Conservation (phyloP, 2,329 filamentous ascomycete species). For the Ophiosphaerella herpotricha region DNA sequence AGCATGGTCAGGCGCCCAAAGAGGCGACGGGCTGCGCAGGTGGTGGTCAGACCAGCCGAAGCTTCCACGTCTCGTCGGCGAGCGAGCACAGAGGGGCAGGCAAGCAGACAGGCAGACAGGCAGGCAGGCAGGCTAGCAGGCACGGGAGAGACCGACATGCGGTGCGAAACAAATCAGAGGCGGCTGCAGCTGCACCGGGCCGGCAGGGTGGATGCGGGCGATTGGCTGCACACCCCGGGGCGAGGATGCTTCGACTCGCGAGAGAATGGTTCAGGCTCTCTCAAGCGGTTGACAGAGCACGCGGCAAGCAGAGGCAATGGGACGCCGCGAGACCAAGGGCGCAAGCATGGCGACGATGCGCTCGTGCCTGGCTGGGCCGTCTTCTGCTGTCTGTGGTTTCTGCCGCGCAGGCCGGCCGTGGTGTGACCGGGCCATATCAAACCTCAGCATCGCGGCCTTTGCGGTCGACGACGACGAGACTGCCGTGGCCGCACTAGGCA, state of each 20-base stretch:
- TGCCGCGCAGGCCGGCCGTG: too few species aligned
- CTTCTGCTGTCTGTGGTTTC: too few species aligned
- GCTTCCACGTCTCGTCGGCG: slow-evolving; percentile 19
- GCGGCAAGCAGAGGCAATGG: background rate
- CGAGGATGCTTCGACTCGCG: slow-evolving; percentile 15
- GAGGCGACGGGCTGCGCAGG: slow-evolving; percentile 1
- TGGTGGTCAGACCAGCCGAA: slow-evolving; percentile 20
- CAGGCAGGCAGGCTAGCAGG: background rate
- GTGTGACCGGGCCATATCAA: slow-evolving; percentile 7
- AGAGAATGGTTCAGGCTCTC: slow-evolving; percentile 17
- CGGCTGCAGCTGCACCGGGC: slow-evolving; percentile 14
- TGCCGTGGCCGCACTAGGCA: slow-evolving; percentile 32
- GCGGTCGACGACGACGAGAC: slow-evolving; percentile 24
- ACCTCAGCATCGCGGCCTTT: slow-evolving; percentile 26
- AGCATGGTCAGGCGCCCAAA: background rate
- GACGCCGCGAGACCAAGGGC: too few species aligned
- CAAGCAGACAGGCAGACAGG: too few species aligned
- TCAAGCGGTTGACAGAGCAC: slow-evolving; percentile 7
- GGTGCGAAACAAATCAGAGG: slow-evolving; percentile 1
- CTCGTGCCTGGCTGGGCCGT: too few species aligned
- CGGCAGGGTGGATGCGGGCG: slow-evolving; percentile 11
- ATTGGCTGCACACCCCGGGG: slow-evolving; percentile 16
- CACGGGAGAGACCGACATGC: slow-evolving; percentile 4
- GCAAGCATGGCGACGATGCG: too few species aligned
- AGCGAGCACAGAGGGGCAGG: background rate